phyloP scores from a whole-genome alignment of 2,329 filamentous ascomycete genomes.

The Hypomyces perniciosus region DNA sequence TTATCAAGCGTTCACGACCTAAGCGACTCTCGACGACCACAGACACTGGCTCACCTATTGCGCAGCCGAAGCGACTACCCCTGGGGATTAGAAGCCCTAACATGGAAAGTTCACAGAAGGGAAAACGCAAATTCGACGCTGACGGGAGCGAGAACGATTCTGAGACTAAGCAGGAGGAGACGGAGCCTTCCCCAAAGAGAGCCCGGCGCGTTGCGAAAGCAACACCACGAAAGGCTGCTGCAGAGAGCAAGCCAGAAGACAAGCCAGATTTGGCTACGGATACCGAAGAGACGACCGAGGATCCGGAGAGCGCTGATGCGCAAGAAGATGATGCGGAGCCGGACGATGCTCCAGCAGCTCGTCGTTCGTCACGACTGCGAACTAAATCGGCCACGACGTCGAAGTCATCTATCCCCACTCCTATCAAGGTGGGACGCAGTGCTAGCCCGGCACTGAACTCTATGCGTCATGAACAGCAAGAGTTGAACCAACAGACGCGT shows the following conservation, averaged over 20 bases:
- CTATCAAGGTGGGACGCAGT: conserved; percentile 25
- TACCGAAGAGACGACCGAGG: conserved; percentile 3
- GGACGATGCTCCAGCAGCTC: conserved; percentile 15
- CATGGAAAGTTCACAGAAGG: conserved; percentile 26
- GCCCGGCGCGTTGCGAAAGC: conserved; percentile 16
- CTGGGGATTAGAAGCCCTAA: conserved; percentile 32
- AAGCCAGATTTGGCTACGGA: conserved; percentile 10
- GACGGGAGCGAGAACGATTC: conserved; percentile 16
- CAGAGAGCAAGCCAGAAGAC: conserved; percentile 13
- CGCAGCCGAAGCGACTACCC: conserved; percentile 24
- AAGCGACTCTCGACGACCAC: conserved; percentile 24
- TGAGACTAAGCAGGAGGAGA: conserved; percentile 16
- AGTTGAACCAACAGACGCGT: conserved; percentile 28
- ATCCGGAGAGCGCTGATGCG: background rate
- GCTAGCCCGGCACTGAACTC: conserved; percentile 18
- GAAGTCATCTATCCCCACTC: conserved; percentile 30
- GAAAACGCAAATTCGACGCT: conserved; percentile 27
- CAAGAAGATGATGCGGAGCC: conserved; percentile 15
- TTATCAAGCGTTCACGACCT: conserved; percentile 29
- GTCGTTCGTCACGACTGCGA: conserved; percentile 31
- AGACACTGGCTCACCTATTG: conserved; percentile 27
- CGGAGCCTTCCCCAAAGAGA: conserved; percentile 21
- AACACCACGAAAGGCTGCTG: background rate
- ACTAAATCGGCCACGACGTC: conserved; percentile 15
- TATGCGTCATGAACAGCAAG: conserved; percentile 27